A percentile compares a stretch with the other conserved stretches of the same genome.
These are phyloP conservation scores for Amanita rubescens DNA, from an alignment of 768 basidiomycete genomes.

Conservation along the genomic window DNA sequence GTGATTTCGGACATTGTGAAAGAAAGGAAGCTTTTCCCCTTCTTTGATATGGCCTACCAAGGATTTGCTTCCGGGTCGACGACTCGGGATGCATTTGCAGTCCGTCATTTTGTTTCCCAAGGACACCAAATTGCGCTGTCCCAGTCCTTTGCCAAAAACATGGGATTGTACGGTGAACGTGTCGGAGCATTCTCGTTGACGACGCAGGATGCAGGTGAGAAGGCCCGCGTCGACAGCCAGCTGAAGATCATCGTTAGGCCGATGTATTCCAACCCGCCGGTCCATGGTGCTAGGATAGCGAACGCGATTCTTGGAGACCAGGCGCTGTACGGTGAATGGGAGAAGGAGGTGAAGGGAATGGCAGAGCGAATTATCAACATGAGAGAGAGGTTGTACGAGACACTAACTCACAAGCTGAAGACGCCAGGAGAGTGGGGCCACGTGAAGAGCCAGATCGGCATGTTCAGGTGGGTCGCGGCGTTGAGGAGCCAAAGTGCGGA, in stretches of 20 bases:
- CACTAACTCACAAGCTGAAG: slow-evolving; percentile 67
- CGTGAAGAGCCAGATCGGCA: slow-evolving; percentile 93
- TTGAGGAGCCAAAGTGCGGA: neutral
- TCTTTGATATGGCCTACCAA: slow-evolving; percentile 99
- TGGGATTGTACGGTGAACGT: slow-evolving; percentile 98
- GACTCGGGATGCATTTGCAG: slow-evolving; percentile 85
- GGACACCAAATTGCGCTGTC: slow-evolving; percentile 87
- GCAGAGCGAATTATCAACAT: slow-evolving; percentile 91
- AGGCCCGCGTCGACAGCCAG: slow-evolving; percentile 85
- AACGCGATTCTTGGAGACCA: slow-evolving; percentile 71
- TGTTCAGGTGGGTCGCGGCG: slow-evolving; percentile 75
- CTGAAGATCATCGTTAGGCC: slow-evolving; percentile 93
- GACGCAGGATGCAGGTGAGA: slow-evolving; percentile 62
- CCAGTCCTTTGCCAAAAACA: slow-evolving; percentile 99
- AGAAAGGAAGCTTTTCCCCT: slow-evolving; percentile 89
- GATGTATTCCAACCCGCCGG: slow-evolving; percentile 97
- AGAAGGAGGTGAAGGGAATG: slow-evolving; percentile 91
- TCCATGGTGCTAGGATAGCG: slow-evolving; percentile 84
- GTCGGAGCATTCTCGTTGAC: slow-evolving; percentile 93
- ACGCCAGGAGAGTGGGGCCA: slow-evolving; percentile 96
- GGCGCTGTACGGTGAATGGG: slow-evolving; percentile 81
- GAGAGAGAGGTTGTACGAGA: slow-evolving; percentile 75
- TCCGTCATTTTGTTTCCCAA: slow-evolving; percentile 87
- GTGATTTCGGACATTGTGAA: slow-evolving; percentile 83
- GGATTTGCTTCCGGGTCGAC: slow-evolving; percentile 96